Conservation (phyloP, 2,329 filamentous ascomycete species). For the Sporothrix humicola region DNA sequence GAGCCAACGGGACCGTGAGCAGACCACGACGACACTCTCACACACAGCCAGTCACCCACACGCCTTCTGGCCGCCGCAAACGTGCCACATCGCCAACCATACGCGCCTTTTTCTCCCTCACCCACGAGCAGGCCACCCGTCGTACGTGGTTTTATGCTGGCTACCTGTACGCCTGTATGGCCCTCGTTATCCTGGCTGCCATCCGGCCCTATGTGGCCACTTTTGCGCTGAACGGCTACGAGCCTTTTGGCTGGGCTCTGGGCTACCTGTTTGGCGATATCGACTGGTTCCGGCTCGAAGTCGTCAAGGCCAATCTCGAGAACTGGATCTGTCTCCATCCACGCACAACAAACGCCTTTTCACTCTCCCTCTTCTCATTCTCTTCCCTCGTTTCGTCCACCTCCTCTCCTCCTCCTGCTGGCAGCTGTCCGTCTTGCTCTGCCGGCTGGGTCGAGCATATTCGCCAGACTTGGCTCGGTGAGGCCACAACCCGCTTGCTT, state of each 20-base stretch:
- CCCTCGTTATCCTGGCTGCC: constrained; percentile 69
- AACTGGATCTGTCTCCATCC: constrained; percentile 76
- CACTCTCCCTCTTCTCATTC: constrained; percentile 21
- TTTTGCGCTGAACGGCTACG: constrained; percentile 71
- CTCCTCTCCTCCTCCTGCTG: not conserved
- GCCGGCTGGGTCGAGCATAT: constrained; percentile 68
- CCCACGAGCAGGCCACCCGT: constrained; percentile 73
- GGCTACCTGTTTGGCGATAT: constrained; percentile 87
- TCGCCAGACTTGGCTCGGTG: constrained; percentile 69
- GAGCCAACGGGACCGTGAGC: not conserved
- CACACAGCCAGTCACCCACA: constrained; percentile 37
- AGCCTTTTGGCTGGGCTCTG: constrained; percentile 91
- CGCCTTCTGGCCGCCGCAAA: constrained; percentile 69
- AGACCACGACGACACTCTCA: constrained; percentile 7
- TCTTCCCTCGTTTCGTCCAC: not conserved
- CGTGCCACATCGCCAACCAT: constrained; percentile 67
- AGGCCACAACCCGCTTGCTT: constrained; percentile 80
- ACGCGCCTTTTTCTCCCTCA: constrained; percentile 79
- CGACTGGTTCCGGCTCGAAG: constrained; percentile 71
- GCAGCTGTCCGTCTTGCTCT: constrained; percentile 48
- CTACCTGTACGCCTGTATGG: constrained; percentile 74
- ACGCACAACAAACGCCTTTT: not conserved
- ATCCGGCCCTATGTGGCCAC: constrained; percentile 72
- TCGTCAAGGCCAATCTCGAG: constrained; percentile 71
- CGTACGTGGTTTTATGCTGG: constrained; percentile 84